Evolutionary conservation across 371 early-diverging fungal species (phyloP).

Genomic region (Umbelopsis sp.): DNA sequence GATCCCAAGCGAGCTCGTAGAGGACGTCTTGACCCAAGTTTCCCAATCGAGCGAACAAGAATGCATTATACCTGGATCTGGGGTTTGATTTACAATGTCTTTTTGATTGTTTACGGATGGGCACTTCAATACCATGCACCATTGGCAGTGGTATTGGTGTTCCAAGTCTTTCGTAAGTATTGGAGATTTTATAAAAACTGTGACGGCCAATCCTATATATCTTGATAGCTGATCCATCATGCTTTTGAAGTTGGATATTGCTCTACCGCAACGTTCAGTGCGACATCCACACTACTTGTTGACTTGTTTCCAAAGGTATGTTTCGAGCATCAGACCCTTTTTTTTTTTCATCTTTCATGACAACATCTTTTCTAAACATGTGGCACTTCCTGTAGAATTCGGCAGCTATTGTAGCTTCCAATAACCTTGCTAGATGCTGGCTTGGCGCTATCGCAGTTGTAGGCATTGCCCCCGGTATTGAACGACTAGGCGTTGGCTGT

Average conservation of each 20-base stretch:
- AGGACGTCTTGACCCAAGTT: slow-evolving; percentile 23
- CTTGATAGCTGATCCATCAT: neutral
- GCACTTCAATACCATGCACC: slow-evolving; percentile 16
- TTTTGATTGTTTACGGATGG: slow-evolving; percentile 32
- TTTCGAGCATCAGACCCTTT: neutral
- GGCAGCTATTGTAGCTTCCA: slow-evolving; percentile 45
- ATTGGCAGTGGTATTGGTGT: slow-evolving; percentile 23
- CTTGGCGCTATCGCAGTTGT: slow-evolving; percentile 38
- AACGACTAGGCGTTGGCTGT: slow-evolving; percentile 39
- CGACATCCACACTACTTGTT: slow-evolving; percentile 41
- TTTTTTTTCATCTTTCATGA: too few relatives aligned
- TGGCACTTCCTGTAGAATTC: slow-evolving; percentile 21
- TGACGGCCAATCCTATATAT: too few relatives aligned
- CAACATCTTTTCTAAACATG: neutral
- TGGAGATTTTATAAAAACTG: too few relatives aligned
- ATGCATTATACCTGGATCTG: slow-evolving; percentile 22
- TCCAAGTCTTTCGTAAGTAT: slow-evolving; percentile 26
- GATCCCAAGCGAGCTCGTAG: neutral
- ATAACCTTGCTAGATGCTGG: slow-evolving; percentile 38
- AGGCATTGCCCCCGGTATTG: slow-evolving; percentile 31
- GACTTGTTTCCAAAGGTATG: slow-evolving; percentile 40
- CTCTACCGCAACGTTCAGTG: slow-evolving; percentile 38
- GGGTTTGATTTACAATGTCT: slow-evolving; percentile 15
- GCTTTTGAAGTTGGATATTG: slow-evolving; percentile 35
- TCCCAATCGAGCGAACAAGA: slow-evolving; percentile 27